Evolutionary conservation across 495 filamentous ascomycete species (phyloP), one percentile per base, ranked within the genome.

Genomic region (Aspergillus avenaceus): DNA sequence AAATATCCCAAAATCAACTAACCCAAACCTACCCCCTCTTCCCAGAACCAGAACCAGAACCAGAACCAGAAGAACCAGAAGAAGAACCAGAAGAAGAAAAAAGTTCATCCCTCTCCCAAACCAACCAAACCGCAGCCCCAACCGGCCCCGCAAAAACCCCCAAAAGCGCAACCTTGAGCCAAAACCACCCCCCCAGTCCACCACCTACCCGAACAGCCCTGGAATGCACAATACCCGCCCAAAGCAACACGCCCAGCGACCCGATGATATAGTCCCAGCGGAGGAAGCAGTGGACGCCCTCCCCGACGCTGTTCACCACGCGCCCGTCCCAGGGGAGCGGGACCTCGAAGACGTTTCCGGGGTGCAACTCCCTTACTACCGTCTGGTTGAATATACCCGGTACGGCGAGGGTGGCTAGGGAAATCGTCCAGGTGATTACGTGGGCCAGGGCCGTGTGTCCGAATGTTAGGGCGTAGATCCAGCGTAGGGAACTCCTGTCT

Each of bases 101-200:
- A n/a, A n/a, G n/a, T n/a, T 76, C 77, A 58, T 84, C 81, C 21
- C 79, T 69, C 50, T 77, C 79, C 80, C 80, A 84, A 18, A 82
- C 61, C 52, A 83, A 62, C 41, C 75, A 72, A 11, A 79, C 61
- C 1, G 75, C 72, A 9, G 71, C 73, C 3, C 72, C 81, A 0
- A 64, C 61, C 0, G 80, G 82, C 0, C 82, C 81, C 3, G 65
- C 62, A 13, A 83, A 11, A 40, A 71, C 26, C 12, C 66, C 52
- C 66, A 80, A 67, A 2, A 71, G 31, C 14, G 55, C 64, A 19
- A 71, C 58, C 48, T 73, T 77, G 69, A 48, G 26, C 61, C 62
- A 37, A 25, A 55, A 61, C 61, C 56, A n/a, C n/a, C n/a, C n/a
- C n/a, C n/a, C n/a, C n/a, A n/a, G n/a, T n/a, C n/a, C n/a, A n/a